A percentile compares a stretch with the other conserved stretches of the same genome.
phyloP scores from a whole-genome alignment of 805 yeast genomes.

The Wickerhamiella australiensis region DNA sequence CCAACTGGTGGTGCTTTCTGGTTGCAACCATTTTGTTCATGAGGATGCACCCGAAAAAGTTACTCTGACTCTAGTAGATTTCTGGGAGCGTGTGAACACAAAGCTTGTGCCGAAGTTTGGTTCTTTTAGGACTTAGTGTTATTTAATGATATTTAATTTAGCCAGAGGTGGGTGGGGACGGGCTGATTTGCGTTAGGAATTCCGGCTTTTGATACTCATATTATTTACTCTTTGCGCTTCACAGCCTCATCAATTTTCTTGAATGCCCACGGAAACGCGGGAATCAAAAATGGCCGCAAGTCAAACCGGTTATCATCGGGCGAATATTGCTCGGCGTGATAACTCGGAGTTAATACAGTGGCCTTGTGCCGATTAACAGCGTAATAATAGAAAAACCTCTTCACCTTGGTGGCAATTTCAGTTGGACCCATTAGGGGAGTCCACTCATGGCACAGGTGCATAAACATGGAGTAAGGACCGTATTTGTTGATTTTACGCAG shows the following conservation, averaged over 20 bases:
- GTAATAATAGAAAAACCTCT: constrained; percentile 82
- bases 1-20: constrained; percentile 72
- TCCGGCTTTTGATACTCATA: no score
- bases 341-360: constrained; percentile 94
- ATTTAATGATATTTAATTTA: no score
- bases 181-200: no score
- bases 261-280: constrained; percentile 86
- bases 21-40: constrained; percentile 88
- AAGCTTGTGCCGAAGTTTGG: constrained; percentile 28
- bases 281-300: constrained; percentile 85
- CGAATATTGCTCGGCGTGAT: constrained; percentile 95
- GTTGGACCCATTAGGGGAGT: constrained; percentile 58
- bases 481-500: constrained; percentile 85
- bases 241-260: constrained; percentile 77
- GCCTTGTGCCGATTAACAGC: constrained; percentile 94
- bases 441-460: constrained; percentile 87
- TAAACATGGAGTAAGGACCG: constrained; percentile 93
- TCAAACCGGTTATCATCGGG: constrained; percentile 97
- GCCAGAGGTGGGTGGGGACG: no score
- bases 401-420: constrained; percentile 83
- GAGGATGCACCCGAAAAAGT: constrained; percentile 73
- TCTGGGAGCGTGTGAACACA: constrained; percentile 28
- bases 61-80: constrained; percentile 37
- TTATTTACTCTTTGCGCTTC: constrained; percentile 14
- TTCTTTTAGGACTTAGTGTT: constrained; percentile 19